A percentile compares a stretch with the other conserved stretches of the same genome.
Evolutionary conservation across 2,329 filamentous ascomycete genomes (phyloP).

Genomic region (Cordyceps cicadae): DNA sequence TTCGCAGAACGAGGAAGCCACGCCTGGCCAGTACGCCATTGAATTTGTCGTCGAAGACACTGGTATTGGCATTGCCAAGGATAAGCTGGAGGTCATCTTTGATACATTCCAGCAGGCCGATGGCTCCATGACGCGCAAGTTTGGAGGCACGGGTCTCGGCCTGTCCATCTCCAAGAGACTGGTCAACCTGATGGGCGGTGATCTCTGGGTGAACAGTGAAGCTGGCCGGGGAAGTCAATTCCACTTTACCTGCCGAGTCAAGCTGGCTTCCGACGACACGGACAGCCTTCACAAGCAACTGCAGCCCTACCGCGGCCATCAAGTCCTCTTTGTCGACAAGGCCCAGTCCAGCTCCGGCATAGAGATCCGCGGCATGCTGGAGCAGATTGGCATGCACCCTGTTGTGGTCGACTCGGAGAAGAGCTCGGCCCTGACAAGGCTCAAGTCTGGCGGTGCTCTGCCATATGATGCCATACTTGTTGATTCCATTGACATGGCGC

Average conservation of each 20-base stretch:
- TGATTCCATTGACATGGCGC: conserved; percentile 86
- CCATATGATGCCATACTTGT: conserved; percentile 94
- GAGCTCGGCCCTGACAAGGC: conserved; percentile 49
- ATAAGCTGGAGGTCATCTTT: conserved; percentile 95
- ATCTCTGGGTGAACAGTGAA: conserved; percentile 91
- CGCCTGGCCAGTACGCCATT: conserved; percentile 75
- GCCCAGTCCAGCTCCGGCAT: conserved; percentile 68
- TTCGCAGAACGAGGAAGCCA: conserved; percentile 55
- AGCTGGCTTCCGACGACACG: conserved; percentile 71
- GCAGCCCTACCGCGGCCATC: conserved; percentile 82
- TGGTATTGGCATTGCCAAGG: conserved; percentile 89
- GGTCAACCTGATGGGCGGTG: conserved; percentile 92
- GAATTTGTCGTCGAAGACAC: conserved; percentile 95
- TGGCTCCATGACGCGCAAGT: conserved; percentile 90
- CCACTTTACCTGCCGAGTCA: conserved; percentile 91
- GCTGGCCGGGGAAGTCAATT: conserved; percentile 89
- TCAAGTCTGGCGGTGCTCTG: conserved; percentile 47
- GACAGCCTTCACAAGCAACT: conserved; percentile 74
- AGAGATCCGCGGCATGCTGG: conserved; percentile 72
- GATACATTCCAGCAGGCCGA: conserved; percentile 99
- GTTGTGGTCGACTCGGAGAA: conserved; percentile 75
- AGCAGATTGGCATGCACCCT: conserved; percentile 69
- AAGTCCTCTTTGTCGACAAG: conserved; percentile 91
- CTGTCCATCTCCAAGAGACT: conserved; percentile 91
- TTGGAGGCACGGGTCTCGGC: conserved; percentile 88